phyloP scores from a whole-genome alignment of 1,284 basidiomycete species.

The Rhizoctonia solani region DNA sequence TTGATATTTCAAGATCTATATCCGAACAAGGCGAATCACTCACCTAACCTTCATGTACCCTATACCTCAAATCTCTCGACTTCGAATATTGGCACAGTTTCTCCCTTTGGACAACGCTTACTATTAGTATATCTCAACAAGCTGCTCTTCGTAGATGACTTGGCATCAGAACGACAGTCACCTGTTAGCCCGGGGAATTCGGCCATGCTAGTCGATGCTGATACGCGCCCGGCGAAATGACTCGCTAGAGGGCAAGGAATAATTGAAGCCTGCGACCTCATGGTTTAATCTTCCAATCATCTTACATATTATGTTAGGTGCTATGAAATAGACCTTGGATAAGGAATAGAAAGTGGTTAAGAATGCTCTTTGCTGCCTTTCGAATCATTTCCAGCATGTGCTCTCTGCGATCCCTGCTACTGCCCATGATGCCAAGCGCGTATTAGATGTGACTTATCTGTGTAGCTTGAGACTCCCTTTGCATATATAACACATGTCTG shows the following conservation, averaged over 20 bases:
- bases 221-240: background rate
- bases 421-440: constrained; percentile 10
- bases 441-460: background rate
- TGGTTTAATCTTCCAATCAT: background rate
- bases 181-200: constrained; percentile 5
- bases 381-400: background rate
- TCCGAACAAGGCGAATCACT: too few species aligned
- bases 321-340: background rate
- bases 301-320: background rate
- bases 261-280: background rate
- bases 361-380: background rate
- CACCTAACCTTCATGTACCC: too few species aligned
- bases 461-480: background rate
- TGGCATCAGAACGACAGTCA: background rate
- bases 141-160: too few species aligned
- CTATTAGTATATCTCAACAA: too few species aligned
- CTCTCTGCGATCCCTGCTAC: constrained; percentile 9
- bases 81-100: too few species aligned
- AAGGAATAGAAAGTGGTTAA: background rate
- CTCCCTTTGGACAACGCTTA: too few species aligned
- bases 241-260: background rate
- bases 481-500: background rate
- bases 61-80: too few species aligned
- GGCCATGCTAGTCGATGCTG: background rate
- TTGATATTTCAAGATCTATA: too few species aligned